Evolutionary conservation across 306 rosid species (phyloP).

Genomic region (Cicer yamashitae): DNA sequence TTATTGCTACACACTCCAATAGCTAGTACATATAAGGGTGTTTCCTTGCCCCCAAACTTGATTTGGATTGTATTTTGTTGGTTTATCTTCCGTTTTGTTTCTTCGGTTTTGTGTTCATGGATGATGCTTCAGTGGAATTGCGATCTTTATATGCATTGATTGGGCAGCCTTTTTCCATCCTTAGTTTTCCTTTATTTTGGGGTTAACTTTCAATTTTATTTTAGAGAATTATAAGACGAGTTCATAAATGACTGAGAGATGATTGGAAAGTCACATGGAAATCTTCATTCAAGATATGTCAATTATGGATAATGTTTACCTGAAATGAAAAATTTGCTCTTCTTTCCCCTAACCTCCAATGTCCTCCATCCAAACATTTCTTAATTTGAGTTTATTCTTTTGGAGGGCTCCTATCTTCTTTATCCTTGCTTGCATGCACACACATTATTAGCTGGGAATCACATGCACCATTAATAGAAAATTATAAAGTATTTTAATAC

Average conservation of each 20-base stretch:
- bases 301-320: background rate
- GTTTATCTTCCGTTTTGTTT: no score
- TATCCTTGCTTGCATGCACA: background rate
- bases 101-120: no score
- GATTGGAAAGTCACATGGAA: background rate
- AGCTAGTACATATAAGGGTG: no score
- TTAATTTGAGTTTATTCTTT: conserved; percentile 3
- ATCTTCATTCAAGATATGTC: background rate
- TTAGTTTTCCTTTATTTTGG: background rate
- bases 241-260: background rate
- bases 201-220: no score
- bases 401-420: background rate
- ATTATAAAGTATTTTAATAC: background rate
- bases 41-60: no score
- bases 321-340: background rate
- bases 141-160: no score
- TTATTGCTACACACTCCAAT: no score
- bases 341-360: background rate
- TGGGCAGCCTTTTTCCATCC: background rate
- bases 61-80: no score
- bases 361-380: background rate
- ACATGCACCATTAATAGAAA: background rate
- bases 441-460: background rate
- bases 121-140: no score
- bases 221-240: background rate